Conservation (phyloP, 257 asterid genomes). For the Nicotiana benthamiana region DNA sequence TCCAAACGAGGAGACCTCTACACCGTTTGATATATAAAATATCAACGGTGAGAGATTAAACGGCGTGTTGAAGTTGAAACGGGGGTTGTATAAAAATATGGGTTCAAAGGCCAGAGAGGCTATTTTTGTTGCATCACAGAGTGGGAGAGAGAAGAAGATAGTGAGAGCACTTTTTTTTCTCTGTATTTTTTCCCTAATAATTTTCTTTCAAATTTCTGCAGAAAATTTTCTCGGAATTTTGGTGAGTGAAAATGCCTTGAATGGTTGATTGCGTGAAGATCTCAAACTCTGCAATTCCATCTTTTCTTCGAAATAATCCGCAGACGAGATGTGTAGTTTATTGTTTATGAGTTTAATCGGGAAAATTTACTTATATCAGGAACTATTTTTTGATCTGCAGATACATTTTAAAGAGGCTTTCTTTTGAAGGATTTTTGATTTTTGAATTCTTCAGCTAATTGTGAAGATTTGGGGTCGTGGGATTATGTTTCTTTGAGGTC, state of each 20-base stretch:
- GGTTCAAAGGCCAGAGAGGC: slow-evolving; percentile 39
- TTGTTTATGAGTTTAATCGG: not conserved
- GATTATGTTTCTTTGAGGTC: not conserved
- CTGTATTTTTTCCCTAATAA: slow-evolving; percentile 13
- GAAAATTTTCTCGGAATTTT: slow-evolving; percentile 2
- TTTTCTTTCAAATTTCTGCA: not conserved
- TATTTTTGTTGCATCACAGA: slow-evolving; percentile 23
- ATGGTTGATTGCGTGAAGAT: not conserved
- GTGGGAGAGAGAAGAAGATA: slow-evolving; percentile 23
- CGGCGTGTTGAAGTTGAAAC: slow-evolving; percentile 15
- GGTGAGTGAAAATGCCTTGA: slow-evolving; percentile 28
- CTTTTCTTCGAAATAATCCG: not conserved
- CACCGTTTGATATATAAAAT: slow-evolving; percentile 23
- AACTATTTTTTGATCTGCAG: slow-evolving; percentile 8
- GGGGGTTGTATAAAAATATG: slow-evolving; percentile 45
- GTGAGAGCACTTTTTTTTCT: slow-evolving; percentile 23
- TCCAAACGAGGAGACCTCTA: slow-evolving; percentile 17
- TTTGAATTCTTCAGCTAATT: slow-evolving; percentile 1
- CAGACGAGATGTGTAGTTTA: not conserved
- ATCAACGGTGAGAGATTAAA: slow-evolving; percentile 30
- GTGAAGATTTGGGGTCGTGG: not conserved
- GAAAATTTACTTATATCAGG: not conserved
- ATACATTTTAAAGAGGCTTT: slow-evolving; percentile 12
- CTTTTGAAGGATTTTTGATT: slow-evolving; percentile 3
- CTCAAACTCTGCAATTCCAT: not conserved